Evolutionary conservation across 805 yeast genomes (phyloP), one percentile per base, ranked within the genome.

Genomic region (Isabelozyma pseudorhagii): DNA sequence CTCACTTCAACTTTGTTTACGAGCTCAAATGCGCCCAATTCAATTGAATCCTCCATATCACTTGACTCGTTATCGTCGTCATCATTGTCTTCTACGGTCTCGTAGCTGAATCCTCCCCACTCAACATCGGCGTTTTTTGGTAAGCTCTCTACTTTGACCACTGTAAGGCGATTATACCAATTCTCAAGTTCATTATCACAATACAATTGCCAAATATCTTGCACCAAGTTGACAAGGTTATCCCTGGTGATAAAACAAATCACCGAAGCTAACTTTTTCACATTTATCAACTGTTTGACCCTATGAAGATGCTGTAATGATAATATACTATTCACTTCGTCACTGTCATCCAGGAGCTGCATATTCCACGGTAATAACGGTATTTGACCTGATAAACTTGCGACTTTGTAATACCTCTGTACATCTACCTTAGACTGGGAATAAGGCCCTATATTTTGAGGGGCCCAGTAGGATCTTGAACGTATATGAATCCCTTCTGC

Each of bases 401-500:
- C 84, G 7, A 83, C 66, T 27, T 76, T 67, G 49, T 82, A 80
- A 8, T 47, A 47, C 2, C 51, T 50, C 11, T 50, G 50, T 15
- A 62, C 62, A 53, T 82, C 84, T 4, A 78, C 66, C 9, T 84
- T 81, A 0, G 92, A 80, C 66, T 94, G 99, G 0, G 99, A 93
- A 63, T 94, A 94, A 0, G 99, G 99, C 0, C 99, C 99, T 43
- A 94, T 94, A 57, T 94, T 94, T 38, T 96, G 93, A 0, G 99
- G 99, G 0, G 97, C 98, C 99, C 99, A 94, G 64, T 88, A 92
- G 40, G 97, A 91, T 51, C 92, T 77, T 1, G 97, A 91, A 58
- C 94, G 93, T 8, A 94, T 90, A 61, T 94, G 98, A 13, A 93
- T 71, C 0, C 98, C 97, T 29, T 69, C 70, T 56, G 86, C 86